phyloP scores from a whole-genome alignment of 192 early-diverging fungal genomes.

The Haplosporangium gracile region DNA sequence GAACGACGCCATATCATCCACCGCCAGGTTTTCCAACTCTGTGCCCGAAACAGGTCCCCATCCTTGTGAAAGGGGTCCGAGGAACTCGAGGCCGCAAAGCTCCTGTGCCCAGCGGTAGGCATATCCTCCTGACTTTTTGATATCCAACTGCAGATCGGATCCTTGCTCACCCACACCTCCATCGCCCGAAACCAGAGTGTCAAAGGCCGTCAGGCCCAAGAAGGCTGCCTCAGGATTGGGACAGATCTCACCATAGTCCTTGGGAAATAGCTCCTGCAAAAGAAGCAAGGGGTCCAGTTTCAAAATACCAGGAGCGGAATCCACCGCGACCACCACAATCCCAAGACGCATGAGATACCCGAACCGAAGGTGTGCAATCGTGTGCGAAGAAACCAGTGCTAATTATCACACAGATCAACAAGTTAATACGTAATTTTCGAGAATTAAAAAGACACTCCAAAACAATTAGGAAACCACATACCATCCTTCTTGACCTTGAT shows the following conservation, averaged over 20 bases:
- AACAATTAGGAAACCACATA: background rate
- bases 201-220: conserved; percentile 25
- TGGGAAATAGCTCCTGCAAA: conserved; percentile 24
- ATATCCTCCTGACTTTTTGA: conserved; percentile 19
- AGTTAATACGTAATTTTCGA: background rate
- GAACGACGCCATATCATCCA: conserved; percentile 10
- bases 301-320: conserved; percentile 25
- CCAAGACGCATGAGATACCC: conserved; percentile 29
- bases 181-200: conserved; percentile 20
- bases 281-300: conserved; percentile 21
- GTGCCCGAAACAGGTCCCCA: conserved; percentile 16
- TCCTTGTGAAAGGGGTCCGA: conserved; percentile 30
- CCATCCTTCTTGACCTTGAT: conserved; percentile 41
- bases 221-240: conserved; percentile 32
- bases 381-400: conserved; percentile 22
- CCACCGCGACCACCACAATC: conserved; percentile 31
- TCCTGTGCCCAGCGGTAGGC: conserved; percentile 37
- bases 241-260: conserved; percentile 22
- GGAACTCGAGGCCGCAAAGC: conserved; percentile 30
- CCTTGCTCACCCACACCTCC: conserved; percentile 21
- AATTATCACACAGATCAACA: background rate
- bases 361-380: conserved; percentile 31
- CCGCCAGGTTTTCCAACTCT: background rate
- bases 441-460: background rate
- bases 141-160: conserved; percentile 17